Evolutionary conservation across 441 rosid genomes (phyloP).

Genomic region (Euphorbia schlechtendalii): DNA sequence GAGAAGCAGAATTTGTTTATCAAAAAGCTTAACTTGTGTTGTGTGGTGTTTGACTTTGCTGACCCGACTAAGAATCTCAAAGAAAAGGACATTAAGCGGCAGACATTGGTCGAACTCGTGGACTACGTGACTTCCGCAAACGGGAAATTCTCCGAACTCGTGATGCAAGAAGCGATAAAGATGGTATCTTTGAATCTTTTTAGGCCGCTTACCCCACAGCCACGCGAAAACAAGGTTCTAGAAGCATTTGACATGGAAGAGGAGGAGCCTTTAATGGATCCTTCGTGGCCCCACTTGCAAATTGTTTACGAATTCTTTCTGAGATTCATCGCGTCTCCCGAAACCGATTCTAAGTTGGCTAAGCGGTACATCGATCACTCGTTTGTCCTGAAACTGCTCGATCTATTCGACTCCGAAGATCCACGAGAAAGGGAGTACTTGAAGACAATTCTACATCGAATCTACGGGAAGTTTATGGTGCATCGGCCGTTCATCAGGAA

Average conservation of each 20-base stretch:
- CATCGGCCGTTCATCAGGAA: conserved; percentile 65
- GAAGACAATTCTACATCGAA: conserved; percentile 67
- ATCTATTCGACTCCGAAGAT: conserved; percentile 57
- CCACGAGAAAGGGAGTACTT: conserved; percentile 63
- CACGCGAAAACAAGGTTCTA: conserved; percentile 48
- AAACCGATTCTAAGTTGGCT: conserved; percentile 61
- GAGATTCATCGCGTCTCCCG: conserved; percentile 64
- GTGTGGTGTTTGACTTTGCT: conserved; percentile 50
- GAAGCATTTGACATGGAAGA: conserved; percentile 68
- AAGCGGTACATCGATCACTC: conserved; percentile 56
- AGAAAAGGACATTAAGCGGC: conserved; percentile 70
- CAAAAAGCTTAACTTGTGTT: conserved; percentile 51
- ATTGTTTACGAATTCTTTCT: conserved; percentile 60
- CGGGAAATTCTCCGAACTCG: conserved; percentile 52
- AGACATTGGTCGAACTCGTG: conserved; percentile 61
- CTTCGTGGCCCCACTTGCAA: conserved; percentile 76
- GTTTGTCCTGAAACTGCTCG: conserved; percentile 47
- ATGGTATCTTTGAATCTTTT: conserved; percentile 61
- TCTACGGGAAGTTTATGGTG: too few relatives aligned
- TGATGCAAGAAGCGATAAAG: conserved; percentile 45
- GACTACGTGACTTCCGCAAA: conserved; percentile 54
- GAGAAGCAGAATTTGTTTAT: conserved; percentile 55
- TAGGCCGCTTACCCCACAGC: conserved; percentile 52
- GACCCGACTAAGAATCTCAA: conserved; percentile 57
- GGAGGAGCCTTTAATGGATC: conserved; percentile 71